Base-by-base conservation (phyloP, 768 basidiomycete species). In the Mycena kentingensis region DNA sequence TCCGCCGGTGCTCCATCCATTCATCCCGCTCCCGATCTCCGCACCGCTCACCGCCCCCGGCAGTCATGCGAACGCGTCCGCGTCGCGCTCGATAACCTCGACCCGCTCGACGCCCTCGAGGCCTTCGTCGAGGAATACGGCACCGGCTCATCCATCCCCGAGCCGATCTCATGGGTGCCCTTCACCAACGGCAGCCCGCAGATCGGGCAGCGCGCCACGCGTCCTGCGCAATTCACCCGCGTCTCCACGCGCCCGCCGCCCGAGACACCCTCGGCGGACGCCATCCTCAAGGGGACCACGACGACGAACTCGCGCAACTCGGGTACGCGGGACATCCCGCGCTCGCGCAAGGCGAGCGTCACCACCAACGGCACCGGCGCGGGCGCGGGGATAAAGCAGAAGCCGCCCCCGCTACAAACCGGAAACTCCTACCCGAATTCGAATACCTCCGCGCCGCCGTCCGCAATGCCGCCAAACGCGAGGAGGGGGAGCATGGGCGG, bases 31-130 rank as follows among this genome's bases (percentile, higher is more conserved):
- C 24, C 5, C 26, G 28, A 51, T 22, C 19, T 25, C 46, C 34
- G 59, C 21, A 22, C 42, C 21, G 44, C 44, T 34, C 1, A 29
- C 51, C 24, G 24, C 15, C 48, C 35, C 39, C 22, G 7, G 18
- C 52, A 97, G 95, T 92, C 92, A 0, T 97, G 95, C 69, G 96
- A 98, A 71, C 81, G 85, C 36, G 76, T 95, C 41, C 82, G 96
- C 37, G 76, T 93, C 34, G 79, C 90, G 5, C 78, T 98, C 29
- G 96, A 98, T 66, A 83, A 87, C 52, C 79, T 94, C 67, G 93
- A 97, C 60, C 81, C 90, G 0, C 87, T 88, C 29, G 83, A 79
- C 42, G 96, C 98, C 59, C 84, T 95, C 77, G 85, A 92, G 55
- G 81, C 80, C 64, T 98, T 98, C 60, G 92, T 98, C 15, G 81